Base-by-base conservation (phyloP, 257 asterid species). In the Lithospermum erythrorhizon region DNA sequence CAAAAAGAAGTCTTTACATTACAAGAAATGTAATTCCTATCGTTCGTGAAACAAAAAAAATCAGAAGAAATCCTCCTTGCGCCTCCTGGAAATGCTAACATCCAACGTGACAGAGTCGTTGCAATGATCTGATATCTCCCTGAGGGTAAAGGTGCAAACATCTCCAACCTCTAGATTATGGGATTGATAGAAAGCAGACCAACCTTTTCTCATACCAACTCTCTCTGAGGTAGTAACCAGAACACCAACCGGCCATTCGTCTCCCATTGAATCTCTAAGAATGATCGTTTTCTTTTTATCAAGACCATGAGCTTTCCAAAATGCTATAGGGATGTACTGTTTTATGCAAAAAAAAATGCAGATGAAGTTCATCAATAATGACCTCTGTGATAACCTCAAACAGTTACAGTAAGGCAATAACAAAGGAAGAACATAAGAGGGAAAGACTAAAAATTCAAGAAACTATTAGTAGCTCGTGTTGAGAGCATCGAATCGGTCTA, bases 251-350 rank as follows among this genome's bases (percentile, higher is more conserved):
- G 64, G 58, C 61, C 65, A 57, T 41, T 24, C 54, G 51, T 61
- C 15, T 27, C 69, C 48, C 0, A 62, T 58, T 1, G 64, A 67
- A 55, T 69, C 62, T 41, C 32, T 68, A 16, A 75, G 71, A 15
- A 25, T 51, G 18, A 55, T 47, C 20, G 17, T 22, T 18, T 58
- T 49, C 19, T 55, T 64, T 29, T 55, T 22, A 19, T 58, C 45
- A 8, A 70, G 62, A 21, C 27, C 49, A 62, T 68, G 52, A 8
- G 63, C 16, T 21, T 16, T 49, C 54, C 73, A 65, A 30, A 75
- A 61, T 9, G n/a, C 54, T 11, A 15, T 21, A 21, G 80, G 80
- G 21, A 68, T 15, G 56, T 58, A 51, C 80, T 75, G 68, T 20
- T 27, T 27, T 27, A 27, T 27, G 4, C 6, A 27, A 22, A 53